A percentile compares a stretch with the other conserved stretches of the same genome.
phyloP scores from a whole-genome alignment of 192 early-diverging fungal species.

The Backusella mclennaniae region DNA sequence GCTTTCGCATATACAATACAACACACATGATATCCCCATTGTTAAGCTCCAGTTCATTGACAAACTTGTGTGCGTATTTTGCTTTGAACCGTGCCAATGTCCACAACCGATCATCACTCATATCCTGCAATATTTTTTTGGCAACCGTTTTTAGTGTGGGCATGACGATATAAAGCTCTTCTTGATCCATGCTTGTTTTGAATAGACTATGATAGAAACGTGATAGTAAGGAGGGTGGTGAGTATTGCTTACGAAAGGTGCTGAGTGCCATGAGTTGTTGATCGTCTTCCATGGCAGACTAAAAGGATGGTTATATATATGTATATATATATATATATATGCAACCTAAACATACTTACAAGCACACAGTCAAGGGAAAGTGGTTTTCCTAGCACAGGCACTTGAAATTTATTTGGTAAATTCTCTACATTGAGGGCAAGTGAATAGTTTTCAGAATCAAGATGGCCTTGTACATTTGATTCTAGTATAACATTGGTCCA shows the following conservation, averaged over 20 bases:
- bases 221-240: slow-evolving; percentile 3
- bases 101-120: background rate
- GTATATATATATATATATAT: background rate
- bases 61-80: background rate
- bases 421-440: background rate
- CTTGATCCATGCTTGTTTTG: background rate
- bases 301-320: background rate
- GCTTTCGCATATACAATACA: slow-evolving; percentile 27
- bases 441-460: background rate
- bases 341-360: slow-evolving; percentile 7
- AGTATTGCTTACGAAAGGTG: slow-evolving; percentile 5
- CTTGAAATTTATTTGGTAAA: slow-evolving; percentile 11
- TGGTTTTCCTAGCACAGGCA: slow-evolving; percentile 17
- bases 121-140: background rate
- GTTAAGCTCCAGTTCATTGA: slow-evolving; percentile 13
- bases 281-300: background rate
- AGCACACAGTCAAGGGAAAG: slow-evolving; percentile 15
- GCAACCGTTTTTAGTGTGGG: background rate
- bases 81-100: slow-evolving; percentile 14
- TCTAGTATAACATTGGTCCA: slow-evolving; percentile 41
- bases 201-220: background rate
- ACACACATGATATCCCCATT: slow-evolving; percentile 27
- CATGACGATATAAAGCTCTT: background rate
- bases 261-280: slow-evolving; percentile 12
- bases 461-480: slow-evolving; percentile 28